These are phyloP conservation scores for Oemleria cerasiformis DNA, from an alignment of 306 rosid genomes.

Conservation along the genomic window DNA sequence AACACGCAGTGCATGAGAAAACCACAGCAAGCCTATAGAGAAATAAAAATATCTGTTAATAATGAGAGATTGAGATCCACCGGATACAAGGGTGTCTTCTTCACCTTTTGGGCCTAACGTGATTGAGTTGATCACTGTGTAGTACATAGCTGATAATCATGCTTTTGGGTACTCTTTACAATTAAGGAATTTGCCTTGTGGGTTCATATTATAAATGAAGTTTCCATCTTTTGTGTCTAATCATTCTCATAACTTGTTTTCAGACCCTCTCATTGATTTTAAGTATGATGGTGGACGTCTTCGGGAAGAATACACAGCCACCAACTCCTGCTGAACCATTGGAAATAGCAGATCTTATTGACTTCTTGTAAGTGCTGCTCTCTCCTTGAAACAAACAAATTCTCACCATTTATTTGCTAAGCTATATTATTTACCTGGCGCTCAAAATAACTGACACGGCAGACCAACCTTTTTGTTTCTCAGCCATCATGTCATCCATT, in stretches of 20 bases:
- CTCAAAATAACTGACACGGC: constrained; percentile 11
- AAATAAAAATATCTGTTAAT: too few species aligned
- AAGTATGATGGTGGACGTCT: constrained; percentile 73
- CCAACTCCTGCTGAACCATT: constrained; percentile 55
- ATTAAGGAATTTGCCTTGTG: not conserved
- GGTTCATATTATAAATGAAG: constrained; percentile 2
- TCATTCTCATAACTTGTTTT: constrained; percentile 21
- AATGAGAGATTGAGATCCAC: too few species aligned
- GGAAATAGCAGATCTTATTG: constrained; percentile 77
- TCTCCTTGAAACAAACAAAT: not conserved
- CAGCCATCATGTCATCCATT: constrained; percentile 89
- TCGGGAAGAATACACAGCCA: constrained; percentile 82
- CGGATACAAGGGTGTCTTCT: not conserved
- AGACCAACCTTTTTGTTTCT: constrained; percentile 20
- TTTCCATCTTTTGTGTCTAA: constrained; percentile 21
- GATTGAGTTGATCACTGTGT: not conserved
- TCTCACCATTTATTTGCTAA: constrained; percentile 4
- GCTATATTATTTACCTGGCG: constrained; percentile 13
- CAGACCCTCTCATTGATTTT: constrained; percentile 76
- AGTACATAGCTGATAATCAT: not conserved
- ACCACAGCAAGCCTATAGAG: too few species aligned
- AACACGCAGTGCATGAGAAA: too few species aligned
- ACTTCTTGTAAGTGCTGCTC: constrained; percentile 70
- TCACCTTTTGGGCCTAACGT: not conserved
- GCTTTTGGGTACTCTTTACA: not conserved